phyloP scores from a whole-genome alignment of 2,329 filamentous ascomycete genomes.

The Mycogone perniciosa region DNA sequence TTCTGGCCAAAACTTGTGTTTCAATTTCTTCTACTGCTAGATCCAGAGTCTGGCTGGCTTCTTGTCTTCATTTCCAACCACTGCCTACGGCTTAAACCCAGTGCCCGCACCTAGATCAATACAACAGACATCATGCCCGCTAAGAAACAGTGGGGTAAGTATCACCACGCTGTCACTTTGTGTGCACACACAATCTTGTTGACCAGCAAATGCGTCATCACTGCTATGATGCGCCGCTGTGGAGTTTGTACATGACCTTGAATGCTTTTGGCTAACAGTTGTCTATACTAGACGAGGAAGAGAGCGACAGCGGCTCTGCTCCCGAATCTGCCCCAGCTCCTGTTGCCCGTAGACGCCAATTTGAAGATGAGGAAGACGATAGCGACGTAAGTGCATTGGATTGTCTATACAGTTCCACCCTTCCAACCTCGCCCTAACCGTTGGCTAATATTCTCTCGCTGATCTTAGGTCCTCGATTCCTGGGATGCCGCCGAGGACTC shows the following conservation, averaged over 20 bases:
- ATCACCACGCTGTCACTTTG: neutral
- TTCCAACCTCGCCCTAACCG: neutral
- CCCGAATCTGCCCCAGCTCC: slow-evolving; percentile 33
- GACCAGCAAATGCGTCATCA: too few relatives aligned
- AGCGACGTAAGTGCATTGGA: slow-evolving; percentile 55
- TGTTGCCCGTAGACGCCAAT: slow-evolving; percentile 50
- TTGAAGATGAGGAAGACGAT: slow-evolving; percentile 88
- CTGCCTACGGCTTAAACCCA: too few relatives aligned
- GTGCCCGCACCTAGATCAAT: neutral
- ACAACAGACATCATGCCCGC: slow-evolving; percentile 35
- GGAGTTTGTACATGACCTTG: neutral
- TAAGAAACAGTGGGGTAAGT: slow-evolving; percentile 39
- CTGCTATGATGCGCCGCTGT: slow-evolving; percentile 9
- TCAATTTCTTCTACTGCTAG: neutral
- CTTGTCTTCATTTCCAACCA: too few relatives aligned
- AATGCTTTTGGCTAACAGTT: neutral
- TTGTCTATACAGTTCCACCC: neutral
- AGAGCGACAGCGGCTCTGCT: slow-evolving; percentile 31
- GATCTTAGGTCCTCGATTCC: slow-evolving; percentile 75
- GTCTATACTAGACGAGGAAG: slow-evolving; percentile 25
- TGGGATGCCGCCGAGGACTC: slow-evolving; percentile 98
- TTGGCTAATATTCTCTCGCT: neutral
- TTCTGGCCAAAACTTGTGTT: neutral
- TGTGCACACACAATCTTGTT: too few relatives aligned
- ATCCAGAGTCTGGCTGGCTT: neutral